phyloP scores from a whole-genome alignment of 257 asterid species.

The Solanum pinnatisectum region DNA sequence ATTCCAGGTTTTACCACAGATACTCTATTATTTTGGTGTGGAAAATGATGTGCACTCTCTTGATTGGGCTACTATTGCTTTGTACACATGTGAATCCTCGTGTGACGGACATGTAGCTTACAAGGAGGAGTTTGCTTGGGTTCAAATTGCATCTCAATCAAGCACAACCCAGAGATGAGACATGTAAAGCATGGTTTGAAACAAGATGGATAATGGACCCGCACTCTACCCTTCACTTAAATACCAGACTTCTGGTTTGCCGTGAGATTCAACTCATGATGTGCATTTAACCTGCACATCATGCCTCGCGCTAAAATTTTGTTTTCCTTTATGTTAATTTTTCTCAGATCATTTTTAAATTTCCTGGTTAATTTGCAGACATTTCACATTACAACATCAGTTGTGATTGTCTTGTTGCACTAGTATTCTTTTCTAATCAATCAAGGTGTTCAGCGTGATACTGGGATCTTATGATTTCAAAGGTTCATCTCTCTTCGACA shows the following conservation, averaged over 20 bases:
- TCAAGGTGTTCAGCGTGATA: background rate
- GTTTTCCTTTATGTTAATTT: background rate
- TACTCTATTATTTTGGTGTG: conserved; percentile 74
- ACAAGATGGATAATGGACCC: background rate
- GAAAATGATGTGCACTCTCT: conserved; percentile 56
- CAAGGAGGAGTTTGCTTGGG: conserved; percentile 85
- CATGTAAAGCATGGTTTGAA: background rate
- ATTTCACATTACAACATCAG: background rate
- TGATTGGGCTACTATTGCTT: conserved; percentile 85
- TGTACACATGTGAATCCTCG: conserved; percentile 75
- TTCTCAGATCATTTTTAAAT: background rate
- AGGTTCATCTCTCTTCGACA: background rate
- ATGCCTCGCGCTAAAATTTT: background rate
- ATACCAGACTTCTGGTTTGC: background rate
- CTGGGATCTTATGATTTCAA: background rate
- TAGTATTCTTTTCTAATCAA: background rate
- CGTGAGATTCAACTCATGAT: background rate
- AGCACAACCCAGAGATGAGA: conserved; percentile 6
- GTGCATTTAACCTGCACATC: background rate
- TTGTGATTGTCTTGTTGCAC: background rate
- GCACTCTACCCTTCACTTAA: background rate
- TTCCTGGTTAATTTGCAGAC: background rate
- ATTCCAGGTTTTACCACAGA: conserved; percentile 73
- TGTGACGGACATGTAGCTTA: conserved; percentile 45
- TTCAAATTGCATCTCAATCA: conserved; percentile 66